Evolutionary conservation across 768 basidiomycete species (phyloP).

Genomic region (Suillus tomentosus): DNA sequence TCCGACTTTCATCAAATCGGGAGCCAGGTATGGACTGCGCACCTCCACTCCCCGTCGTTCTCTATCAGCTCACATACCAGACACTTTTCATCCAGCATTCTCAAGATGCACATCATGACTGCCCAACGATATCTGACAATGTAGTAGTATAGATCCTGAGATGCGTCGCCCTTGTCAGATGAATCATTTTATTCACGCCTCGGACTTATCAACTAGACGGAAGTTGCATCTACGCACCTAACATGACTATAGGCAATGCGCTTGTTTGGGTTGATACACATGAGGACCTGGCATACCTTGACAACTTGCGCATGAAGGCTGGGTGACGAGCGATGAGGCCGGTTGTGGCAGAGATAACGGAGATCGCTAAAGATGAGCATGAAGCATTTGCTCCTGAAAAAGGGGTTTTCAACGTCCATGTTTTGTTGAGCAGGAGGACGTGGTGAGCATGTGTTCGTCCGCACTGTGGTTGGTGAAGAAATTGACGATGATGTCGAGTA

Average conservation of each 20-base stretch:
- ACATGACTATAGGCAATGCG: conserved; percentile 34
- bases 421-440: conserved; percentile 28
- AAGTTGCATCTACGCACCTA: too few species aligned
- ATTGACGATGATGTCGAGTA: conserved; percentile 68
- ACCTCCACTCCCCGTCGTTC: too few species aligned
- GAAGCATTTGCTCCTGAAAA: conserved; percentile 91
- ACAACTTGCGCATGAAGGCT: conserved; percentile 65
- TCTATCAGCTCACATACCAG: too few species aligned
- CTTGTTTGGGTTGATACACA: conserved; percentile 85
- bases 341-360: conserved; percentile 73
- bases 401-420: conserved; percentile 80
- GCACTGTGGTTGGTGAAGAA: conserved; percentile 92
- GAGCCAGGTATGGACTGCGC: too few species aligned
- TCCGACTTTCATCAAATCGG: too few species aligned
- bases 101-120: too few species aligned
- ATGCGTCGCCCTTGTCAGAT: too few species aligned
- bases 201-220: too few species aligned
- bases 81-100: too few species aligned
- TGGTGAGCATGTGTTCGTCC: conserved; percentile 61
- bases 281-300: conserved; percentile 83
- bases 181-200: too few species aligned
- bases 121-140: too few species aligned
- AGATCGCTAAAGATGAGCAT: conserved; percentile 94
- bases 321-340: conserved; percentile 73
- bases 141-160: too few species aligned